Base-by-base conservation (phyloP, 2,329 filamentous ascomycete species). In the Alternaria burnsii region DNA sequence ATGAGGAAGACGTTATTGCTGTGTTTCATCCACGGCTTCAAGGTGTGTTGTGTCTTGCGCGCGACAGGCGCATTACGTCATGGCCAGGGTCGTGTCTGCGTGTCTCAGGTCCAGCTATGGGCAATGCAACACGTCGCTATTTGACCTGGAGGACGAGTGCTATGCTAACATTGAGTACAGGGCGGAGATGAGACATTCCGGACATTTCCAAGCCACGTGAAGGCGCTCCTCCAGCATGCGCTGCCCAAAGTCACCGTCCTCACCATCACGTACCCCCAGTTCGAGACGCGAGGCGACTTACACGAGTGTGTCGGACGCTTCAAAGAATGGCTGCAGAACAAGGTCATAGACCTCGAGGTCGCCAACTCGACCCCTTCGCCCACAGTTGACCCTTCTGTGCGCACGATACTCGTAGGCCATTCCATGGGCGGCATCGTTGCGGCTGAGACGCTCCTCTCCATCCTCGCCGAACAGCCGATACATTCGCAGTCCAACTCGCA, bases 341-440 rank as follows among this genome's bases (percentile, higher is more conserved):
- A 92, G 71, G 92, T 98, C 70, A 97, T 98, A 71, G 95, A 98
- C 78, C 84, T 97, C 71, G 94, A 99, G 80, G 94, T 97, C 58
- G 88, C 86, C 28, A 91, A 91, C 68, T 85, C 85, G 46, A 94
- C 93, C 0, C 87, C 91, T 1, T 94, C 91, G 5, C 94, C 94
- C 0, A 97, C 92, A 0, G 86, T 97, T 65, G 92, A 96, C 62
- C 93, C 93, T 5, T 93, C 90, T 0, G 92, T 97, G 20, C 89
- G 89, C 72, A 90, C 91, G 28, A 85, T 97, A 47, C 86, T 97
- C 16, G 82, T 96, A 58, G 94, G 94, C 24, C 94, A 97, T 78
- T 94, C 91, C 9, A 97, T 90, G 88, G 76, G 38, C 91, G 95
- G 95, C 70, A 97, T 98, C 71, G 93, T 98, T 47, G 94, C 93